Percentiles rank a stretch among this genome's conserved stretches.
Evolutionary conservation across 768 basidiomycete species (phyloP).

Genomic region (Tricholoma sp.): DNA sequence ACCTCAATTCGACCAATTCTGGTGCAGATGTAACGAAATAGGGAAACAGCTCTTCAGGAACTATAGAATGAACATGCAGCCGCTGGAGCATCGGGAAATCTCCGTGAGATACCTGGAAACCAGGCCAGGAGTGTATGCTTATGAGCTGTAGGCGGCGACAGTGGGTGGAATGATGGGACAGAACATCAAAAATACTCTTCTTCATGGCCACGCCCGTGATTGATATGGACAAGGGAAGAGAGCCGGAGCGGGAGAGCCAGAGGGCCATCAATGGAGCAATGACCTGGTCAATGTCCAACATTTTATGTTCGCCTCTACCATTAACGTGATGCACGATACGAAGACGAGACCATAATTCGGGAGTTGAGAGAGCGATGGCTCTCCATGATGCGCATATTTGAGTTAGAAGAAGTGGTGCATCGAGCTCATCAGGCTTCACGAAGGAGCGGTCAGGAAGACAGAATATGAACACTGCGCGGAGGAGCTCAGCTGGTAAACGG

Average conservation of each 20-base stretch:
- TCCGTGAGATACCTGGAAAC: background rate
- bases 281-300: background rate
- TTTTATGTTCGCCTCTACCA: background rate
- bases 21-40: background rate
- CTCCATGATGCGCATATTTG: slow-evolving; percentile 5
- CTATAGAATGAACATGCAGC: background rate
- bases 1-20: background rate
- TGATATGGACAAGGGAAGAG: slow-evolving; percentile 6
- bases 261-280: background rate
- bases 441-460: slow-evolving; percentile 2
- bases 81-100: slow-evolving; percentile 1
- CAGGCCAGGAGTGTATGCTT: background rate
- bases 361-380: slow-evolving; percentile 5
- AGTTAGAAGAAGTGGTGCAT: slow-evolving; percentile 4
- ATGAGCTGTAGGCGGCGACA: slow-evolving; percentile 3
- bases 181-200: background rate
- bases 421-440: background rate
- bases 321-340: background rate
- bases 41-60: background rate
- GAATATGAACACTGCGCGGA: background rate
- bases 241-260: slow-evolving; percentile 7
- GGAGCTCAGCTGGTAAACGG: slow-evolving; percentile 2
- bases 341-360: slow-evolving; percentile 5
- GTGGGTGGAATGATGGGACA: background rate
- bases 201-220: background rate